A percentile compares a stretch with the other conserved stretches of the same genome.
Evolutionary conservation across 441 rosid species (phyloP).

Genomic region (Erysimum pusillum): DNA sequence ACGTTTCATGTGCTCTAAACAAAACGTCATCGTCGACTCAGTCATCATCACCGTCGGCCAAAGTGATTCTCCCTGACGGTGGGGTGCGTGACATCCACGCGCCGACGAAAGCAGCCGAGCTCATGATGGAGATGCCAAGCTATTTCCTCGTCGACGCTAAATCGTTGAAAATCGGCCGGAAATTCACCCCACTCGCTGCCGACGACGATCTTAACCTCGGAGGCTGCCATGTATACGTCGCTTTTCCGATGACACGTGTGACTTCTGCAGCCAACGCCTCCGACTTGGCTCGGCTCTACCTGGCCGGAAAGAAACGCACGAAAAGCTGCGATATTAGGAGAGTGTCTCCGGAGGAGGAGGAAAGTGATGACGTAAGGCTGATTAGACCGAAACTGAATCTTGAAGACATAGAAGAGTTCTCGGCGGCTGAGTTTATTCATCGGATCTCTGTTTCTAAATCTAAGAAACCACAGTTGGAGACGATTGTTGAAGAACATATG

Average conservation of each 20-base stretch:
- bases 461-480: conserved; percentile 75
- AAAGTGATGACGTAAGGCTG: conserved; percentile 13
- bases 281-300: conserved; percentile 61
- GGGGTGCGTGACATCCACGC: conserved; percentile 54
- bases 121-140: conserved; percentile 79
- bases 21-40: conserved; percentile 34
- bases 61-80: conserved; percentile 70
- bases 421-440: conserved; percentile 60
- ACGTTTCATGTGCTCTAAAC: conserved; percentile 64
- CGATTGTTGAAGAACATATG: conserved; percentile 60
- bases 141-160: conserved; percentile 63
- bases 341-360: conserved; percentile 51
- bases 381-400: conserved; percentile 54
- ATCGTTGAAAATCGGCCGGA: conserved; percentile 58
- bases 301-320: conserved; percentile 48
- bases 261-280: conserved; percentile 58
- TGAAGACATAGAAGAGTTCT: conserved; percentile 73
- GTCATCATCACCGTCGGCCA: conserved; percentile 44
- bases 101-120: conserved; percentile 76
- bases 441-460: conserved; percentile 75
- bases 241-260: conserved; percentile 70
- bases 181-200: conserved; percentile 69
- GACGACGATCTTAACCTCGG: conserved; percentile 61
- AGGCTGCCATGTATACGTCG: conserved; percentile 53
- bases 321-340: conserved; percentile 47